Evolutionary conservation across 2,329 filamentous ascomycete species (phyloP), one percentile per base, ranked within the genome.

Genomic region (Trichoderma afroharzianum): DNA sequence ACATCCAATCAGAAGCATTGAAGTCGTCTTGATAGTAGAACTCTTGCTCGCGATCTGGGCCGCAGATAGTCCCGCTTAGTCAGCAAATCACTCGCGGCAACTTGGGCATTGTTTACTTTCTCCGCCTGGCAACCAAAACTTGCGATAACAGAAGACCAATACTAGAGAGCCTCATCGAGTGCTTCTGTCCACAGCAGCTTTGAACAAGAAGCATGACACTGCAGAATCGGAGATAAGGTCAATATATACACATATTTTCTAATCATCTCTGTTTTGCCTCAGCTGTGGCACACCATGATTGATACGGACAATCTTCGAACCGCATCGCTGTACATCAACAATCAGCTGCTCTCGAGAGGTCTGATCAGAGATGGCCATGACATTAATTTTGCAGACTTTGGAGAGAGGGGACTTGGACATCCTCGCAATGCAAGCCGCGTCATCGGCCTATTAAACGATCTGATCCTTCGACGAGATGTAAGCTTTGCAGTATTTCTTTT

Each of bases 381-480:
- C 55, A 93, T 99, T 81, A 91, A 98, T 80, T 99, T 99, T 80
- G 90, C 92, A 72, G 85, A 89, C 73, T 91, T 93, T 9, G 88
- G 88, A 68, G 85, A 88, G 74, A 86, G 87, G 21, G 88, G 88
- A 21, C 85, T 88, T 47, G 87, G 85, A 55, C 79, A 80, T 28
- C 73, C 78, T 3, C 88, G 87, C 64, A 93, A 92, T 21, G 95
- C 96, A 90, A 92, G 92, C 24, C 89, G 90, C 75, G 91, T 98
- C 76, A 97, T 99, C 83, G 93, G 95, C 79, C 87, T 99, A 28
- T 90, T 99, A 63, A 97, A 99, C 81, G 96, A 99, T 79, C 83
- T 99, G 76, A 93, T 99, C 72, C 81, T 98, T 72, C 89, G 95
- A 75, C 90, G 95, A 85, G 96, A 99, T 80, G 94, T 97, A 85